phyloP scores from a whole-genome alignment of 495 filamentous ascomycete species.

The Penicillium canescens region DNA sequence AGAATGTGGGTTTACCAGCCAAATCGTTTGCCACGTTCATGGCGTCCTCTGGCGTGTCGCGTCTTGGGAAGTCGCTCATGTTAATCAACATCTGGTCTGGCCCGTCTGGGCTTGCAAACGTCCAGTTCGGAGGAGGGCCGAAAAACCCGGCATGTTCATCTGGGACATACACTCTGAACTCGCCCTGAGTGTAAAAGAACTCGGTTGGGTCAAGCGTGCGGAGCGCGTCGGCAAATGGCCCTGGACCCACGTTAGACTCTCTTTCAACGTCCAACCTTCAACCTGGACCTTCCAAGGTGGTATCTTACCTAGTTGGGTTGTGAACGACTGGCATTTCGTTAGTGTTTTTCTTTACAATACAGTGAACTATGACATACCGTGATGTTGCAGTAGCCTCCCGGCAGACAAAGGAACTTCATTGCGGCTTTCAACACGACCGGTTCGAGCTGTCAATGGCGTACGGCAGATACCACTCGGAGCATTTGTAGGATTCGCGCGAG shows the following conservation, averaged over 20 bases:
- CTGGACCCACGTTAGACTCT: slow-evolving; percentile 10
- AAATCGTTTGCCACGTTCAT: slow-evolving; percentile 12
- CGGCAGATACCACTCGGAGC: neutral
- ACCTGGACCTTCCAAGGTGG: no score
- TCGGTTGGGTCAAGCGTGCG: slow-evolving; percentile 7
- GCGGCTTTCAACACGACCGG: neutral
- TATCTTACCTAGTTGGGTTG: slow-evolving; percentile 27
- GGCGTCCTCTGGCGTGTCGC: slow-evolving; percentile 20
- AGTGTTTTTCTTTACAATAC: neutral
- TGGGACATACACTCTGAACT: slow-evolving; percentile 7
- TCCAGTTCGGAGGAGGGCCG: slow-evolving; percentile 31
- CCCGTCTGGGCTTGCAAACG: slow-evolving; percentile 14
- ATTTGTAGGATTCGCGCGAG: neutral
- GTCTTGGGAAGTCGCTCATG: slow-evolving; percentile 22
- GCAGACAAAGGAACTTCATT: slow-evolving; percentile 35
- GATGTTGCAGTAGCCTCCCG: slow-evolving; percentile 25
- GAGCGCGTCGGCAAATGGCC: slow-evolving; percentile 21
- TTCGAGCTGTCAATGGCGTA: no score
- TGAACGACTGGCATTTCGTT: slow-evolving; percentile 16
- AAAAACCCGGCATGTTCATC: slow-evolving; percentile 25
- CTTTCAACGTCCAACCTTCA: neutral
- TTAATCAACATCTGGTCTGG: slow-evolving; percentile 10
- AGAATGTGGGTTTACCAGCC: slow-evolving; percentile 11
- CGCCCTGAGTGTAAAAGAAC: slow-evolving; percentile 31
- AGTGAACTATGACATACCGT: slow-evolving; percentile 14